Base-by-base conservation (phyloP, 2,329 filamentous ascomycete species). In the Penicillium concentricum region DNA sequence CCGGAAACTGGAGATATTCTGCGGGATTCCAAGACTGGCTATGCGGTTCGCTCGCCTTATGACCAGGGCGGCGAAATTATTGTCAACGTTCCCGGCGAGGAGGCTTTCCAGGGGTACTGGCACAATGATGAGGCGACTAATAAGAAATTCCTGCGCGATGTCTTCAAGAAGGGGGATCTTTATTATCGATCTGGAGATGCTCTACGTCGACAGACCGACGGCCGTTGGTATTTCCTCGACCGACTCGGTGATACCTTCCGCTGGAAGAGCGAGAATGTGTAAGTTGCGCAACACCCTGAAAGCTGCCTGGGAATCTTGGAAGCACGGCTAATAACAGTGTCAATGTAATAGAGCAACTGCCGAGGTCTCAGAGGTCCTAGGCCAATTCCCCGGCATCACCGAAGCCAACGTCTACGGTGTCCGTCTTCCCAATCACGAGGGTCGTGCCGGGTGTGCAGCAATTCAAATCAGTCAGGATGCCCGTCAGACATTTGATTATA, bases 11-110 rank as follows among this genome's bases (percentile, higher is more conserved):
- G 86, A 8, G 85, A 87, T 38, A 84, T 91, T 49, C 77, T 80
- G 52, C 81, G 88, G 15, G 84, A 91, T 67, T 79, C 84, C 0
- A 81, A 82, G 62, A 91, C 88, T 0, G 88, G 88, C 0, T 89
- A 90, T 59, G 89, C 83, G 0, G 77, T 76, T 30, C 81, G 87
- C 28, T 80, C 82, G 48, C 72, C 85, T 0, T 89, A 89, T 67
- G 84, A 85, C 15, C 79, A 84, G 41, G 89, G 89, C 4, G 89
- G 89, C n/a, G 89, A 93, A 73, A 88, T 92, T 15, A 74, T 92
- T 28, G 83, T 91, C n/a, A 74, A 79, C 0, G 78, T 88, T 16
- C 81, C 84, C 0, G 75, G 79, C 47, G 81, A 84, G 43, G 74
- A 81, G 12, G 77, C 77, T 8, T 92, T 89, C 69, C 81, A 83